Evolutionary conservation across 1,284 basidiomycete genomes (phyloP), one percentile per base, ranked within the genome.

Genomic region (Cryptococcus amylolentus): DNA sequence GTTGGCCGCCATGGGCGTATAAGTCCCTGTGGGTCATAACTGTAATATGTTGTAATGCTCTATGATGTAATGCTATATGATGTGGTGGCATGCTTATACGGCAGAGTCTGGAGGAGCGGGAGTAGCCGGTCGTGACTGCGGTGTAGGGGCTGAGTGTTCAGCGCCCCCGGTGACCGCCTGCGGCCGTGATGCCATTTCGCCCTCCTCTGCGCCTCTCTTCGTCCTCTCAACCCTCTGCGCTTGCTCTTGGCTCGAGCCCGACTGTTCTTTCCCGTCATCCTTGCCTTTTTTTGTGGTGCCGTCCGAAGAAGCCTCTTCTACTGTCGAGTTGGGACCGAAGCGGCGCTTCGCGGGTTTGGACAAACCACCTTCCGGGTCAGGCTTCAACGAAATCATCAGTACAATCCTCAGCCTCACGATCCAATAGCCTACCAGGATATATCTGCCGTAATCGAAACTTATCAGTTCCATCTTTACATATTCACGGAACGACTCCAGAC

Each of bases 1-100:
- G 72, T 59, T 76, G 18, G 66, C 72, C 5, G 70, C 70, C 18
- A 73, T 76, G 28, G 74, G 74, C 3, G 72, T 76, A 4, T 76
- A 64, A 28, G 37, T 27, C 44, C 26, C 9, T 9, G n/a, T 8
- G 16, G 41, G 44, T 14, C 44, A 27, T 46, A 16, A 28, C 9
- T 28, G 44, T 46, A 46, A 10, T 9, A 27, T 10, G 44, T 28
- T 46, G 44, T 46, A 46, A 20, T 23, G 23, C 23, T 23, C 23
- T 23, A 23, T 23, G 14, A 46, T 46, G 12, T 13, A 13, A 40
- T 40, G 39, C 3, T 46, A 28, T 28, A 46, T 28, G 16, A 23
- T 26, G 16, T 16, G 14, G 20, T 23, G n/a, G 20, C 16, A 42
- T n/a, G 16, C 1, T 13, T 42, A 42, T 42, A 23, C 6, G 14